Base-by-base conservation (phyloP, 306 rosid species). In the Hippophae gyantsensis region DNA sequence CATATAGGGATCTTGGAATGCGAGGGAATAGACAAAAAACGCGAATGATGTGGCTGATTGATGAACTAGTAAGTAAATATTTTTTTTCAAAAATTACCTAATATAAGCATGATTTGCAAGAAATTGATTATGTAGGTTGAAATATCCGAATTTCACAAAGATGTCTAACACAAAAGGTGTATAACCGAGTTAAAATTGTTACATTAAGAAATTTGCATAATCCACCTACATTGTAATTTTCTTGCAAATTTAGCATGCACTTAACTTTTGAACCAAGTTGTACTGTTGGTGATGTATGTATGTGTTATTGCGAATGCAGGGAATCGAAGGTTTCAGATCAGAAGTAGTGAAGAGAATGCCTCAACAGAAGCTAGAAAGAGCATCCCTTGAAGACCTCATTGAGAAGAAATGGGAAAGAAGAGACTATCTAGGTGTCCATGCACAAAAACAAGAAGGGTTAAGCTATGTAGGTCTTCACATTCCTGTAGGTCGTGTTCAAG, bases 11-110 rank as follows among this genome's bases (percentile, higher is more conserved):
- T 61, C 96, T 92, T 18, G 98, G 98, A 70, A 42, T 56, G 69
- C 71, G 98, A 83, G 96, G 96, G 25, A 92, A 85, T 74, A 63
- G 98, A 52, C 98, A 92, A 49, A 92, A 83, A 56, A 79, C 89
- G 1, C 81, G 98, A 77, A 87, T 92, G 98, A 87, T 92, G 98
- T 92, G 98, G 96, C 67, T 92, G 72, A 87, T 92, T 45, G 98
- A 92, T 14, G 96, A 92, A 88, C 78, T 92, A 26, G 98, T 92
- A 53, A 75, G 81, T 65, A 18, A 42, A 7, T 13, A 23, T 23
- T 13, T 7, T 23, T 13, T 7, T 5, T 54, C 27, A 8, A n/a
- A 7, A 43, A 23, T 18, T 18, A 18, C 23, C 23, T 18, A 18
- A 18, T 18, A 18, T 18, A 18, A 18, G 23, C 23, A 18, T 18